These are phyloP conservation scores for Pyrus hybrid DNA, from an alignment of 331 rosid genomes.

Conservation along the genomic window DNA sequence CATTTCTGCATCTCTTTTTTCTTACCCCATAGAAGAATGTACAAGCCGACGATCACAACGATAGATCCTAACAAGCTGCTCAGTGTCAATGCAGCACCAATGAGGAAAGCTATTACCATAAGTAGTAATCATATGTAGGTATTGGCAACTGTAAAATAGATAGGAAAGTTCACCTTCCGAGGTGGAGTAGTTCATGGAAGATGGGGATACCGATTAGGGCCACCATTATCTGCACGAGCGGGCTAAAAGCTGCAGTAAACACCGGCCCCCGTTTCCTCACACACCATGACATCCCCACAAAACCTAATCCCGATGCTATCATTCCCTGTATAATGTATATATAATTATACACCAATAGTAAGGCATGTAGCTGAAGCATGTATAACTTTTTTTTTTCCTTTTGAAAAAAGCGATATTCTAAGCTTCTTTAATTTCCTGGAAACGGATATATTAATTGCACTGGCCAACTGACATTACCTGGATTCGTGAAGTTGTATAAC, in stretches of 20 bases:
- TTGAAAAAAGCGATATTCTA: neutral
- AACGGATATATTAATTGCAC: neutral
- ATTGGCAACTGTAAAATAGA: neutral
- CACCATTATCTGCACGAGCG: conserved; percentile 74
- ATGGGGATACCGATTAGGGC: conserved; percentile 67
- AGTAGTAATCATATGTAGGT: neutral
- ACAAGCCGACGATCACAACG: conserved; percentile 63
- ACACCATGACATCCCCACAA: conserved; percentile 92
- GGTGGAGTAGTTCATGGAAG: conserved; percentile 62
- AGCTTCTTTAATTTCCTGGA: neutral
- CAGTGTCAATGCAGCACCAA: neutral
- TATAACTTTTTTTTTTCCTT: too few species aligned
- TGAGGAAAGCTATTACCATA: neutral
- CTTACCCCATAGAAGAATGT: conserved; percentile 89
- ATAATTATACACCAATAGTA: neutral
- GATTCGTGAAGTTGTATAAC: neutral
- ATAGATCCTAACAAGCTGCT: conserved; percentile 64
- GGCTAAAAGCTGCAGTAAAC: conserved; percentile 85
- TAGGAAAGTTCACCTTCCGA: conserved; percentile 57
- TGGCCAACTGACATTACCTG: neutral
- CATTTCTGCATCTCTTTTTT: conserved; percentile 49
- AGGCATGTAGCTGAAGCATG: neutral
- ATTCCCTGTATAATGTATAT: conserved; percentile 40
- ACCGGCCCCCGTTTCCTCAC: conserved; percentile 92
- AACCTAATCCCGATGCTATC: conserved; percentile 75